A percentile compares a stretch with the other conserved stretches of the same genome.
Conservation (phyloP, 192 early-diverging fungal species). For the Coemansia sp. region DNA sequence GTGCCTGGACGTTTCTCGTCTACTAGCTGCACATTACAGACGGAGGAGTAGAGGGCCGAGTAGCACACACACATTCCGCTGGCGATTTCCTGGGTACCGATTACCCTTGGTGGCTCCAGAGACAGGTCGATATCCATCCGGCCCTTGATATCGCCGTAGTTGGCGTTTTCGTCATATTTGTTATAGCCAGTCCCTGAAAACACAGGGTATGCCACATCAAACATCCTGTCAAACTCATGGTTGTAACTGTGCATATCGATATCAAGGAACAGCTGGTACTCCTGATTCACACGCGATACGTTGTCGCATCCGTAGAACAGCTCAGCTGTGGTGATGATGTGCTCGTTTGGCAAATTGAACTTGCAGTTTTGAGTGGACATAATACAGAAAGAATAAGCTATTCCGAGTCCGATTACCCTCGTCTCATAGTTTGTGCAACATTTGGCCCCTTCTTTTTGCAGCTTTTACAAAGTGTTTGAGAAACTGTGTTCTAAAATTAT, state of each 20-base stretch:
- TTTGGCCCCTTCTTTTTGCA: not conserved
- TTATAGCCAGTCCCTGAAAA: not conserved
- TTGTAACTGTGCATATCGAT: not conserved
- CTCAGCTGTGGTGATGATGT: not conserved
- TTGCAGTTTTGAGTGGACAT: no score
- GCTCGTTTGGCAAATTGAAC: not conserved
- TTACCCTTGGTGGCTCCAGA: not conserved
- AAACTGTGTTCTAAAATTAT: no score
- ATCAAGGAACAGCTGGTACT: not conserved
- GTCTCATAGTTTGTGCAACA: no score
- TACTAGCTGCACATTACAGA: not conserved
- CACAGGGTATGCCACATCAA: not conserved
- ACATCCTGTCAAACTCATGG: not conserved
- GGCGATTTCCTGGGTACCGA: not conserved
- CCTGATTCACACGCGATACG: not conserved
- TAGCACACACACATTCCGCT: not conserved
- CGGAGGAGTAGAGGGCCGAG: not conserved
- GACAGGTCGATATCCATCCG: not conserved
- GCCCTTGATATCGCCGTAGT: not conserved
- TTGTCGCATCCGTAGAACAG: not conserved
- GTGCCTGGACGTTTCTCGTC: not conserved
- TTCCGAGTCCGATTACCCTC: no score
- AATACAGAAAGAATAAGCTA: no score
- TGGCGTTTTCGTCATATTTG: not conserved
- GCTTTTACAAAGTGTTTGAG: not conserved